Base-by-base conservation (phyloP, 2,329 filamentous ascomycete genomes). In the Apiospora koreana region DNA sequence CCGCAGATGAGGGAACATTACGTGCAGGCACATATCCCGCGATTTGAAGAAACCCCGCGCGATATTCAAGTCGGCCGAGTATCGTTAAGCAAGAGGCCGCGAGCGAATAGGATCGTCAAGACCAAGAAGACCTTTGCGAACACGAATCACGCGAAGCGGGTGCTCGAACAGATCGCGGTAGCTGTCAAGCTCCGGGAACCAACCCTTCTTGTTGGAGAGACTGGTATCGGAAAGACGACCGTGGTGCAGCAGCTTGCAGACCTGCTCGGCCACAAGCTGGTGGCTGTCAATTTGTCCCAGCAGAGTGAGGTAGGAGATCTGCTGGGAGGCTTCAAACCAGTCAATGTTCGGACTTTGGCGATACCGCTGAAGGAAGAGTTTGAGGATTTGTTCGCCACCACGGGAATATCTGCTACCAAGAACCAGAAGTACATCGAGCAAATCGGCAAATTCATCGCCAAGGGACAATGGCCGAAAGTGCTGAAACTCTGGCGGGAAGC, bases 291-390 rank as follows among this genome's bases (percentile, higher is more conserved):
- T 78, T 81, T 99, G 79, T 99, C 96, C 0, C 97, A 99, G 79
- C 97, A 99, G 80, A 98, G 95, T 77, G 97, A 99, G 81, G 95
- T 93, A 50, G 93, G 95, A n/a, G 96, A 99, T 82, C 84, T 99
- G 16, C 86, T 99, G 0, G 97, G 96, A 76, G 96, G 96, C 0
- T 98, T 97, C 84, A 99, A 99, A 80, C 96, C 96, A 0, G 92
- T 99, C 71, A 98, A 95, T 78, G 89, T 96, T 54, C 91, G 95
- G 74, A 97, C 91, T 72, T 86, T 98, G 70, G 93, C 96, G 0
- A 89, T 98, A 46, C 95, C 96, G 0, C 83, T 99, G 77, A 94
- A 97, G 76, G 96, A 98, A 75, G 94, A 97, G 73, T 99, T 99
- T 74, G 94, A 97, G 74, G 91, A 95, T 31, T 86, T 99, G 0